Conservation (phyloP, 495 filamentous ascomycete species). For the Neurospora sp. region DNA sequence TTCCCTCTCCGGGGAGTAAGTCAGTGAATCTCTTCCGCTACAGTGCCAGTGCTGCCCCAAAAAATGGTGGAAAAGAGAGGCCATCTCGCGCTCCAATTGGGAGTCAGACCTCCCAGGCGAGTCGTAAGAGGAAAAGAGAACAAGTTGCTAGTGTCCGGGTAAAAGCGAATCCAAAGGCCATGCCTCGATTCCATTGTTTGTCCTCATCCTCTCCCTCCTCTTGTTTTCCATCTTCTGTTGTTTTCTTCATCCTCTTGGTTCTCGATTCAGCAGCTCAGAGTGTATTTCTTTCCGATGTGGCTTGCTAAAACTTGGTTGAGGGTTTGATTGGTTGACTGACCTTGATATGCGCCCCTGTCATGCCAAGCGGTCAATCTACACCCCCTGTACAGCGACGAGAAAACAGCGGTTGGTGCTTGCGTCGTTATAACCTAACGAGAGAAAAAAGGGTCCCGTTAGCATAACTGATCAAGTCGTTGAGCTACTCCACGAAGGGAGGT, state of each 20-base stretch:
- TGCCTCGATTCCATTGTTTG: neutral
- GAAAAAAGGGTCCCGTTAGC: slow-evolving; percentile 11
- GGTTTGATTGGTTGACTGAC: slow-evolving; percentile 24
- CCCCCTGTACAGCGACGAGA: slow-evolving; percentile 12
- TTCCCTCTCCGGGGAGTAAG: neutral
- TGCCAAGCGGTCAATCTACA: slow-evolving; percentile 21
- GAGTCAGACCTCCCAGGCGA: neutral
- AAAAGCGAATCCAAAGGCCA: neutral
- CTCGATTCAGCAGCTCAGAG: neutral
- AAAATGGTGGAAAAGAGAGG: neutral
- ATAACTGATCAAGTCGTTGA: neutral
- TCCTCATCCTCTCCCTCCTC: neutral
- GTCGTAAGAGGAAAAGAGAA: neutral
- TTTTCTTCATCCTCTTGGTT: neutral
- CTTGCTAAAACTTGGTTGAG: slow-evolving; percentile 14
- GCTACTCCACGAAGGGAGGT: neutral
- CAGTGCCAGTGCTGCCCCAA: neutral
- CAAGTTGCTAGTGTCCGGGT: neutral
- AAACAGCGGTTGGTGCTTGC: neutral
- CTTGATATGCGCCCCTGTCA: slow-evolving; percentile 18
- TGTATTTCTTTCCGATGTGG: slow-evolving; percentile 1
- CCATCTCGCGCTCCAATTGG: neutral
- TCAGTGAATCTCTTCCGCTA: neutral
- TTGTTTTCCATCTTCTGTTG: neutral
- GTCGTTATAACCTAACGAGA: slow-evolving; percentile 6